Percentiles rank a stretch among this genome's conserved stretches.
Conservation (phyloP, 768 basidiomycete genomes). For the Sarcomyxa edulis region DNA sequence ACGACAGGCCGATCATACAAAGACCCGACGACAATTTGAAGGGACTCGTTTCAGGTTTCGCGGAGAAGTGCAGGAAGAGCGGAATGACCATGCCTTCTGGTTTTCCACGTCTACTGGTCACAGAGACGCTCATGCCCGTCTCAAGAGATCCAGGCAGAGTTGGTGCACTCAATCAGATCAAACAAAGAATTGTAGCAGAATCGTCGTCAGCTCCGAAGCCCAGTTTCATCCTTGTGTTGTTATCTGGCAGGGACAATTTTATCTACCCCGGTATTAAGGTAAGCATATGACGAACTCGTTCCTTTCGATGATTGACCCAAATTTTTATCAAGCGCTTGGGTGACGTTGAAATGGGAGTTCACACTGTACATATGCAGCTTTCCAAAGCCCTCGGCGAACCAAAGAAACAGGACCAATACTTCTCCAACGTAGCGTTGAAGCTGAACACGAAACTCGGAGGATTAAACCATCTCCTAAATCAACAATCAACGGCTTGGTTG, state of each 20-base stretch:
- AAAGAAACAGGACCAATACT: conserved; percentile 70
- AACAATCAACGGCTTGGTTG: conserved; percentile 55
- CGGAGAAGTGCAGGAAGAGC: conserved; percentile 45
- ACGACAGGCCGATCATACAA: conserved; percentile 31
- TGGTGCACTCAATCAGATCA: conserved; percentile 33
- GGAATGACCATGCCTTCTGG: conserved; percentile 48
- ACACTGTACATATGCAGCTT: conserved; percentile 70
- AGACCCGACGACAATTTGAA: conserved; percentile 38
- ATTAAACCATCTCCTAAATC: conserved; percentile 56
- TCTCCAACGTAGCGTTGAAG: conserved; percentile 79
- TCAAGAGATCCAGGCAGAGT: conserved; percentile 29
- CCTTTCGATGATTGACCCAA: too few relatives aligned
- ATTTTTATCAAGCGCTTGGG: conserved; percentile 77
- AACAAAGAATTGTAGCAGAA: conserved; percentile 28
- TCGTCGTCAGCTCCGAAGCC: conserved; percentile 31
- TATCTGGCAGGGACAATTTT: conserved; percentile 62
- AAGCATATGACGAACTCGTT: too few relatives aligned
- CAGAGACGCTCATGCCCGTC: conserved; percentile 19
- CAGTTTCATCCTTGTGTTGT: conserved; percentile 63
- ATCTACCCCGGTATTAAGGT: conserved; percentile 81
- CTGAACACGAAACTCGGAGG: conserved; percentile 83
- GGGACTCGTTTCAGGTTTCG: conserved; percentile 47
- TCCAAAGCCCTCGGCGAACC: conserved; percentile 50
- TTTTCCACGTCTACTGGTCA: conserved; percentile 30
- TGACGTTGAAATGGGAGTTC: conserved; percentile 68